Conservation (phyloP, 1,139 yeast species). For the Diutina pseudorugosa region DNA sequence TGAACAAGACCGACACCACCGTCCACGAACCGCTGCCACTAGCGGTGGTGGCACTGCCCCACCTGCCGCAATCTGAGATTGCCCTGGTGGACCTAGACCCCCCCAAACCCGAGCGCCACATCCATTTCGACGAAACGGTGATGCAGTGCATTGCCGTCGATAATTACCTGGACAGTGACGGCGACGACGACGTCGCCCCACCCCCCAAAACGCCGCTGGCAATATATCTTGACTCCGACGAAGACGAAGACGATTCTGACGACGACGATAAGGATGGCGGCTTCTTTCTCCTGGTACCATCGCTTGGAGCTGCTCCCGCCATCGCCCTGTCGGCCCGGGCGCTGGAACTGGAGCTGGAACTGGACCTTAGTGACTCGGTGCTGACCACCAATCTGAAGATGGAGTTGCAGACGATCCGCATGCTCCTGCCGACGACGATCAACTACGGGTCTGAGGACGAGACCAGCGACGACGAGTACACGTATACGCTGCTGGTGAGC, state of each 20-base stretch:
- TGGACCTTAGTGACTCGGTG: constrained; percentile 17
- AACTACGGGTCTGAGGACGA: constrained; percentile 73
- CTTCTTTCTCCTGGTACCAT: constrained; percentile 46
- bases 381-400: constrained; percentile 10
- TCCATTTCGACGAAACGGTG: constrained; percentile 87
- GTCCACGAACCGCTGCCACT: constrained; percentile 4
- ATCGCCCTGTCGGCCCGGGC: neutral
- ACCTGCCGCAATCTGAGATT: neutral
- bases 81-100: neutral
- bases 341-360: neutral
- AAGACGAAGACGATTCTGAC: constrained; percentile 21
- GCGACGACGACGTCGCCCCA: neutral
- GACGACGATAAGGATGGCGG: constrained; percentile 60
- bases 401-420: constrained; percentile 39
- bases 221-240: constrained; percentile 14
- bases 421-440: constrained; percentile 70
- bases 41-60: constrained; percentile 5
- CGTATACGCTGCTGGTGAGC: constrained; percentile 50
- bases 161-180: constrained; percentile 7
- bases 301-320: constrained; percentile 17
- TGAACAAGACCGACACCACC: constrained; percentile 6
- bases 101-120: constrained; percentile 39
- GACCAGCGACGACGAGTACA: constrained; percentile 43
- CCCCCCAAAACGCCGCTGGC: neutral
- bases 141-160: constrained; percentile 80